These are phyloP conservation scores for Citrullus colocynthis DNA, from an alignment of 306 rosid species.

Conservation along the genomic window DNA sequence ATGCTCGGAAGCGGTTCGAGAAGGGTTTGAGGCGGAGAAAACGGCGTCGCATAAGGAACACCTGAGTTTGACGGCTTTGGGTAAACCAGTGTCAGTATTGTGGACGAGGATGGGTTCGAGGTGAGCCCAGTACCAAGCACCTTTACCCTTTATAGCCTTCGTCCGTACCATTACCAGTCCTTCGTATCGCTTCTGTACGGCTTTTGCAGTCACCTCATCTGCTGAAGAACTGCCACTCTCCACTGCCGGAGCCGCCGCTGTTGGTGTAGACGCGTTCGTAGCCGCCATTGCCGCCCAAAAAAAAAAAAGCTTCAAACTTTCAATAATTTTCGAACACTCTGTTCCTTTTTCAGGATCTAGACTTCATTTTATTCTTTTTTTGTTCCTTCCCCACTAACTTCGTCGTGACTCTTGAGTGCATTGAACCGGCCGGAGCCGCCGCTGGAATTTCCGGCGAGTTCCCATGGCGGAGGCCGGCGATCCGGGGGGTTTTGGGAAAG, in stretches of 20 bases:
- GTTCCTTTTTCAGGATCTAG: not conserved
- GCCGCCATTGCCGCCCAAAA: conserved; percentile 47
- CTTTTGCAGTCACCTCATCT: conserved; percentile 57
- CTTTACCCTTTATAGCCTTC: conserved; percentile 88
- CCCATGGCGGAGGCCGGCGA: conserved; percentile 48
- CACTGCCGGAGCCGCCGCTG: conserved; percentile 19
- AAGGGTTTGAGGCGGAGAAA: conserved; percentile 91
- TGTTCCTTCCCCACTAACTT: no score
- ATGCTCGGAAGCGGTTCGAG: conserved; percentile 90
- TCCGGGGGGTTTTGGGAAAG: not conserved
- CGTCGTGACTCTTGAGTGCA: not conserved
- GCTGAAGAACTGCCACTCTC: conserved; percentile 14
- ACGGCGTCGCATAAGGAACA: conserved; percentile 79
- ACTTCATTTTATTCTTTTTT: not conserved
- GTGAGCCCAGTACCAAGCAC: conserved; percentile 97
- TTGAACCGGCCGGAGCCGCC: conserved; percentile 14
- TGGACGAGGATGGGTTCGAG: conserved; percentile 63
- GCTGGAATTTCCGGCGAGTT: conserved; percentile 27
- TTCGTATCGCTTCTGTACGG: conserved; percentile 67
- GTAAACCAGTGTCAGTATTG: conserved; percentile 57
- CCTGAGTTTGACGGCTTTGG: conserved; percentile 86
- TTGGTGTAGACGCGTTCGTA: conserved; percentile 24
- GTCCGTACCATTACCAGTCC: conserved; percentile 69
- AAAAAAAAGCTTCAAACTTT: not conserved
- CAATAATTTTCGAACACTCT: not conserved